A percentile compares a stretch with the other conserved stretches of the same genome.
phyloP scores from a whole-genome alignment of 2,329 filamentous ascomycete species.

The Aureobasidium leucospermi region DNA sequence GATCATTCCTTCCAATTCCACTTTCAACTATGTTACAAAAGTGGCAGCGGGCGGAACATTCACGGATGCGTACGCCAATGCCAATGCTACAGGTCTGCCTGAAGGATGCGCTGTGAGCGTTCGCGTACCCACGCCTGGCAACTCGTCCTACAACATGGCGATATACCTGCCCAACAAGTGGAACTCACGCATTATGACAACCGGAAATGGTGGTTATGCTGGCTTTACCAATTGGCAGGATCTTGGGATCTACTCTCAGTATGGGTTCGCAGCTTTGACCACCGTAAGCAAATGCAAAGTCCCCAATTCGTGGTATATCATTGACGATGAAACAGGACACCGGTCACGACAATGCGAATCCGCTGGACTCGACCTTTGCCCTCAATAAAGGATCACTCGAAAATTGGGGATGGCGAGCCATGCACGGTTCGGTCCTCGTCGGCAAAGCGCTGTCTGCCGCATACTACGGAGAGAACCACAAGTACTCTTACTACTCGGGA shows the following conservation, averaged over 20 bases:
- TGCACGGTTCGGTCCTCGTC: constrained; percentile 44
- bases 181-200: constrained; percentile 26
- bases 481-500: constrained; percentile 49
- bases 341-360: constrained; percentile 34
- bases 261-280: not conserved
- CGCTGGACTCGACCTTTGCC: constrained; percentile 32
- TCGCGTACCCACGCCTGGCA: constrained; percentile 23
- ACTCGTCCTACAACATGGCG: constrained; percentile 26
- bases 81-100: constrained; percentile 35
- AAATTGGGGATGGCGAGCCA: constrained; percentile 34
- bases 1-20: constrained; percentile 29
- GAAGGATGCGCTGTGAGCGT: constrained; percentile 27
- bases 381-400: constrained; percentile 29
- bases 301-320: constrained; percentile 33
- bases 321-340: constrained; percentile 37
- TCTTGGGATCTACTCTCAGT: constrained; percentile 31
- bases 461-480: constrained; percentile 40
- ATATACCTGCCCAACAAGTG: constrained; percentile 27
- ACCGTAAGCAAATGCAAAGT: not conserved
- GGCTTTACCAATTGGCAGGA: constrained; percentile 44
- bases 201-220: constrained; percentile 41
- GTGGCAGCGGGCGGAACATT: constrained; percentile 32
- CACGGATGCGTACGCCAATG: constrained; percentile 29
- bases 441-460: constrained; percentile 41
- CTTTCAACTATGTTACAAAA: constrained; percentile 30